Evolutionary conservation across 805 yeast species (phyloP), one percentile per base, ranked within the genome.

Genomic region (Wickerhamiella spandovensis): DNA sequence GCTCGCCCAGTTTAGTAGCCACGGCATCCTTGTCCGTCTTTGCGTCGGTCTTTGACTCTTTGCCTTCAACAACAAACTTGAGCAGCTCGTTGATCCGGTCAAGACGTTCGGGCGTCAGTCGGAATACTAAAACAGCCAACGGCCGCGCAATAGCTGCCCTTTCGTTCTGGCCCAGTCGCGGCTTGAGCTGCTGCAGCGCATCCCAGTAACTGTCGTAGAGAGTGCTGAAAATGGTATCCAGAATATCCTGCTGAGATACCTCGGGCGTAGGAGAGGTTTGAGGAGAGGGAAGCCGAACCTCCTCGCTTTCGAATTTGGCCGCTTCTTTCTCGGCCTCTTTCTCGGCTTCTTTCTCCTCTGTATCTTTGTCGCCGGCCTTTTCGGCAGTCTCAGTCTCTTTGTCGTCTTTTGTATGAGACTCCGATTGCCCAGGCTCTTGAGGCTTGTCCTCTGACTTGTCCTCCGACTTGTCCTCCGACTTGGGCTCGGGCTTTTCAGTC

Each of bases 121-220:
- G 25, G 21, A 45, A 46, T 1, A 53, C 52, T 2, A 53, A 44
- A 6, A 44, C n/a, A 1, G 51, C 47, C 20, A 53, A 47, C 2
- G 49, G 43, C 15, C 13, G 10, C 13, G 44, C 55, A 39, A 53
- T 51, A 24, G 30, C 43, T 12, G 55, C 55, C 39, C 51, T 25
- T 8, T 51, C 53, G 13, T 44, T 30, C 20, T 28, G 35, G 15
- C 38, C 28, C 25, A 53, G 48, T 61, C 54, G 46, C 56, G 59
- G 3, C 52, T 55, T 17, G 56, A 58, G 44, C 51, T 49, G n/a
- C 53, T 58, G 12, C 52, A 52, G 44, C 37, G 42, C 46, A 37
- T 28, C 17, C 49, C 44, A 42, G 48, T 30, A 57, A 23, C 17
- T 51, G 39, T 37, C 47, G 30, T 48, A 5, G 43, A 35, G 39